phyloP scores from a whole-genome alignment of 495 filamentous ascomycete species.

The Achaetomiella virescens region DNA sequence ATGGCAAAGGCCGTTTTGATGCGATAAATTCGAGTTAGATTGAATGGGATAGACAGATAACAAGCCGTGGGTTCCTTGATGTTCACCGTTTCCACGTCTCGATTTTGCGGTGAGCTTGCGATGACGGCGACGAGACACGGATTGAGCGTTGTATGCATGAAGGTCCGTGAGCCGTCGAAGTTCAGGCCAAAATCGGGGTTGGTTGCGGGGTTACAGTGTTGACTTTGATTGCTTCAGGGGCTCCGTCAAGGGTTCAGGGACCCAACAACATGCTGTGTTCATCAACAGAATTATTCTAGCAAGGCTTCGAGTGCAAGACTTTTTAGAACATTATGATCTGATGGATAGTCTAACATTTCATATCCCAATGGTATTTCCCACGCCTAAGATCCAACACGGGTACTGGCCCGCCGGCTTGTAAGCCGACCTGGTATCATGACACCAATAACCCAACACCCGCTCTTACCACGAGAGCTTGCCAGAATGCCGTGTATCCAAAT shows the following conservation, averaged over 20 bases:
- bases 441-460: background rate
- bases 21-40: no score
- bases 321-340: background rate
- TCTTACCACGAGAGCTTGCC: background rate
- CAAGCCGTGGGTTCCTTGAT: no score
- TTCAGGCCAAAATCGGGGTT: background rate
- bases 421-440: background rate
- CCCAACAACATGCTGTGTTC: background rate
- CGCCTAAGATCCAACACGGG: background rate
- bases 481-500: constrained; percentile 1
- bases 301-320: background rate
- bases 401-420: background rate
- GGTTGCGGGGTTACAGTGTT: background rate
- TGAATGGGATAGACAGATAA: no score
- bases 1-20: no score
- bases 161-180: background rate
- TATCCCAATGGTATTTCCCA: background rate
- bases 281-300: no score
- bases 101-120: no score
- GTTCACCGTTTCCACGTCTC: background rate
- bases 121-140: no score
- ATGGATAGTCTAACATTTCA: background rate
- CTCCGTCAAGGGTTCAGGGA: no score
- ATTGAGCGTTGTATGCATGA: no score
- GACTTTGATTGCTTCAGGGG: background rate